phyloP scores from a whole-genome alignment of 768 basidiomycete genomes.

The Kwoniella newhampshirensis region DNA sequence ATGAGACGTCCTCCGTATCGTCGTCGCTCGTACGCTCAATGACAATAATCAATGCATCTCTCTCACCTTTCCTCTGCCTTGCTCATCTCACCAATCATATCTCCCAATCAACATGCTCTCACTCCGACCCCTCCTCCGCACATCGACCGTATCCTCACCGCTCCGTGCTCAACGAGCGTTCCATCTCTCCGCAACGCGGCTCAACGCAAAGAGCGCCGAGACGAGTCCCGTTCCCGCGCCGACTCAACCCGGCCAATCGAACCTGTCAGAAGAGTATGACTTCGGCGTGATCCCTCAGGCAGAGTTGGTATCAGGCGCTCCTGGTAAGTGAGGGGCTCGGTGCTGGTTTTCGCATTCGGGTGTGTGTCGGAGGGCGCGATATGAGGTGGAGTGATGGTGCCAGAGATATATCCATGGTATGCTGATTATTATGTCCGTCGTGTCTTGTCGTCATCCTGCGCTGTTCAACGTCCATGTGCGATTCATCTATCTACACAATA shows the following conservation, averaged over 20 bases:
- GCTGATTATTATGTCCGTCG: too few relatives aligned
- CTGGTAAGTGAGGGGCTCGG: slow-evolving; percentile 64
- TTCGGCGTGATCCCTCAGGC: slow-evolving; percentile 54
- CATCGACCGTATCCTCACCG: not conserved
- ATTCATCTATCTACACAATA: not conserved
- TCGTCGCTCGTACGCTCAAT: not conserved
- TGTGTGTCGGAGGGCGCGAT: too few relatives aligned
- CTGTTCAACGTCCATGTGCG: not conserved
- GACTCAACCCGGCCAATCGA: slow-evolving; percentile 5
- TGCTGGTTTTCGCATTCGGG: too few relatives aligned
- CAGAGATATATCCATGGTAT: too few relatives aligned
- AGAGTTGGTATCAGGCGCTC: slow-evolving; percentile 81
- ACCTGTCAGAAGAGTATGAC: slow-evolving; percentile 12
- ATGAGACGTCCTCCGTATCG: slow-evolving; percentile 15
- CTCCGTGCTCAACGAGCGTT: slow-evolving; percentile 6
- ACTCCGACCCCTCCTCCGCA: slow-evolving; percentile 8
- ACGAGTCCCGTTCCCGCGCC: slow-evolving; percentile 3
- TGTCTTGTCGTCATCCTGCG: too few relatives aligned
- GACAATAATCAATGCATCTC: slow-evolving; percentile 1
- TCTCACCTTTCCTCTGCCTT: not conserved
- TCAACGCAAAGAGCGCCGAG: slow-evolving; percentile 12
- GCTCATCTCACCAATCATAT: not conserved
- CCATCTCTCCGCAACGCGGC: slow-evolving; percentile 5
- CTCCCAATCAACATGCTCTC: slow-evolving; percentile 1
- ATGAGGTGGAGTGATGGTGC: too few relatives aligned